Conservation (phyloP, 164 flowering plant genomes). For the Liriodendron chinense region DNA sequence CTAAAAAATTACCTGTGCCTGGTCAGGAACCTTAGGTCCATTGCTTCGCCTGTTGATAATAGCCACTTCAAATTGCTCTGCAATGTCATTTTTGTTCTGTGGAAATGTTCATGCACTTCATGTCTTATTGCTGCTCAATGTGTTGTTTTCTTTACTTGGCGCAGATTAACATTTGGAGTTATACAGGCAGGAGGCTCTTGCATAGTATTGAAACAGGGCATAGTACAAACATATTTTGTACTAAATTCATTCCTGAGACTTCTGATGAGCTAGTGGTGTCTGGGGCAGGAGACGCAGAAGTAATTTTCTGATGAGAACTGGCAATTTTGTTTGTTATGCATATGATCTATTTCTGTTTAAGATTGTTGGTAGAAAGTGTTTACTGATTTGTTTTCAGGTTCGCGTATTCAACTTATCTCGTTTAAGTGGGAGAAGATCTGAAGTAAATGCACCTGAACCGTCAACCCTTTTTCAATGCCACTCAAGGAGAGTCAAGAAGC, state of each 20-base stretch:
- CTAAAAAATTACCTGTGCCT: not conserved
- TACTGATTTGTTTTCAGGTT: slow-evolving; percentile 47
- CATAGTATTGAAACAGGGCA: slow-evolving; percentile 86
- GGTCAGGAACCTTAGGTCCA: not conserved
- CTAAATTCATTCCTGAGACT: slow-evolving; percentile 92
- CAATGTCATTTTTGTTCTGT: not conserved
- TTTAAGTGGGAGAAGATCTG: slow-evolving; percentile 44
- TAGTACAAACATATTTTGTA: slow-evolving; percentile 85
- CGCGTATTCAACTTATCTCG: slow-evolving; percentile 73
- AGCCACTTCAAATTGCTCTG: not conserved
- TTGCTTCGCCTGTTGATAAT: not conserved
- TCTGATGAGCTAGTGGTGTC: slow-evolving; percentile 92
- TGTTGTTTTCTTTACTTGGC: slow-evolving; percentile 6
- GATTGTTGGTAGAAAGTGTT: slow-evolving; percentile 8
- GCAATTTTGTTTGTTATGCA: not conserved
- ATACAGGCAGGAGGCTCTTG: slow-evolving; percentile 59
- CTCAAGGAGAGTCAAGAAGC: slow-evolving; percentile 81
- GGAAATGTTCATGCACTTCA: no score
- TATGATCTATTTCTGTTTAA: slow-evolving; percentile 3
- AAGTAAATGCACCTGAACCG: slow-evolving; percentile 45
- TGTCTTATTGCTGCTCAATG: not conserved
- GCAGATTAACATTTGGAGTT: slow-evolving; percentile 86
- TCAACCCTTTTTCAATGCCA: slow-evolving; percentile 79
- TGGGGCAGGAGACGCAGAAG: slow-evolving; percentile 94
- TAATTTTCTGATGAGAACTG: slow-evolving; percentile 28